A percentile compares a stretch with the other conserved stretches of the same genome.
phyloP scores from a whole-genome alignment of 2,329 filamentous ascomycete genomes.

The Arachnopeziza araneosa region DNA sequence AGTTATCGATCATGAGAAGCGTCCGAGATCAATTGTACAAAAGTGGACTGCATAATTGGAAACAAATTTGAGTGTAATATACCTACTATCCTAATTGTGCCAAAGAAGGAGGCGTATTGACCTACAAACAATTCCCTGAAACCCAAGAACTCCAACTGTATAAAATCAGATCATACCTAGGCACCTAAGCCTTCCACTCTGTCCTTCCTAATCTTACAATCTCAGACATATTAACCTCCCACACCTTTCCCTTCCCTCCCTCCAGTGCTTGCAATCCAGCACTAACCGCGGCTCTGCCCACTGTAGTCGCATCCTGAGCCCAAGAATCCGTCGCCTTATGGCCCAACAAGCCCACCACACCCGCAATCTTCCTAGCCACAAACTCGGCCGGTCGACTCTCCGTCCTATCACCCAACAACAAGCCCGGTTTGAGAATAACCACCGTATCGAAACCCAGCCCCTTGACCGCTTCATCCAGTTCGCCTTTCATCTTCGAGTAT shows the following conservation, averaged over 20 bases:
- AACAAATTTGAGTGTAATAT: background rate
- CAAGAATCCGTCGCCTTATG: slow-evolving; percentile 54
- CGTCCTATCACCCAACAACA: slow-evolving; percentile 68
- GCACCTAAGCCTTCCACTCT: slow-evolving; percentile 25
- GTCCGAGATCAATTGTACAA: too few species aligned
- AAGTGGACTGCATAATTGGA: background rate
- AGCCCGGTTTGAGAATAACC: slow-evolving; percentile 70
- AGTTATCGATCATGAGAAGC: background rate
- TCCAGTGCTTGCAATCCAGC: slow-evolving; percentile 41
- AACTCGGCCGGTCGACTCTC: slow-evolving; percentile 54
- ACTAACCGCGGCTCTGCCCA: slow-evolving; percentile 48
- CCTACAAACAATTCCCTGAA: background rate
- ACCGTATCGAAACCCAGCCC: slow-evolving; percentile 70
- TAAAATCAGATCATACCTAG: background rate
- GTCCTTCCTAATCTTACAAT: slow-evolving; percentile 45
- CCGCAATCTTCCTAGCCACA: slow-evolving; percentile 49
- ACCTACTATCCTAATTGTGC: background rate
- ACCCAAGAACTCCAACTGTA: background rate
- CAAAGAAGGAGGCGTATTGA: background rate
- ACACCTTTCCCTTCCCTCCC: slow-evolving; percentile 40
- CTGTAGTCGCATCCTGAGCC: slow-evolving; percentile 60
- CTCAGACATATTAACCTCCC: slow-evolving; percentile 42
- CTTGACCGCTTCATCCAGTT: slow-evolving; percentile 74
- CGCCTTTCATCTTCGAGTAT: slow-evolving; percentile 73
- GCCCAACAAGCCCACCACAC: slow-evolving; percentile 48